Percentiles rank a stretch among this genome's conserved stretches.
Conservation (phyloP, 106 monocot species). For the Vanilla planifolia region DNA sequence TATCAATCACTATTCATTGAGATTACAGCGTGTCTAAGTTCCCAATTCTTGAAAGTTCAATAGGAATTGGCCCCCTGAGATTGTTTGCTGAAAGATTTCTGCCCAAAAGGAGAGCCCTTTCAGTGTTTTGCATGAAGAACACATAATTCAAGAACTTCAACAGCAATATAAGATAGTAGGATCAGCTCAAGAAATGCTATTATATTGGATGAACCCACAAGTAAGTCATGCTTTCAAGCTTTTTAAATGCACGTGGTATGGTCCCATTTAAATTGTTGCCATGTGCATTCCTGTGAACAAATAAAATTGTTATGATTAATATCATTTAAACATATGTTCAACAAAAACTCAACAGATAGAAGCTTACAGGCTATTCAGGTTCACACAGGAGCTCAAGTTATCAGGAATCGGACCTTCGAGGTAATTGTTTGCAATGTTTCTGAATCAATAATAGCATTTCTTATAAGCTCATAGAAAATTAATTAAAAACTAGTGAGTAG, state of each 20-base stretch:
- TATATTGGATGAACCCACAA: conserved; percentile 41
- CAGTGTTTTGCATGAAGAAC: too few relatives aligned
- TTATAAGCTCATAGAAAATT: not conserved
- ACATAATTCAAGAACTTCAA: too few relatives aligned
- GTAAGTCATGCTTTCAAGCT: conserved; percentile 83
- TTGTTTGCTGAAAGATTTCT: conserved; percentile 92
- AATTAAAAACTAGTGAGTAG: not conserved
- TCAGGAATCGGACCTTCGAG: conserved; percentile 90
- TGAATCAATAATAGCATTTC: conserved; percentile 18
- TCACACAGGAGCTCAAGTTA: conserved; percentile 80
- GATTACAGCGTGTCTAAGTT: conserved; percentile 94
- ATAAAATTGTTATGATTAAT: not conserved
- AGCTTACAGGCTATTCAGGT: conserved; percentile 89
- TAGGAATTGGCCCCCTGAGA: conserved; percentile 68
- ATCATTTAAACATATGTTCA: not conserved
- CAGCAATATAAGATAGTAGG: too few relatives aligned
- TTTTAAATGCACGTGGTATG: conserved; percentile 58
- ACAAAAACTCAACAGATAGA: not conserved
- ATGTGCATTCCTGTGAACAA: conserved; percentile 36
- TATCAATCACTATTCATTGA: not conserved
- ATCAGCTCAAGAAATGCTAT: too few relatives aligned
- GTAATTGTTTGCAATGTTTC: conserved; percentile 90
- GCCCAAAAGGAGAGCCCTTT: conserved; percentile 3
- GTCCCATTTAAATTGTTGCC: conserved; percentile 64
- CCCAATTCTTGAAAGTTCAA: conserved; percentile 74